Evolutionary conservation across 495 filamentous ascomycete species (phyloP), one percentile per base, ranked within the genome.

Genomic region (Jackrogersella multiformis): DNA sequence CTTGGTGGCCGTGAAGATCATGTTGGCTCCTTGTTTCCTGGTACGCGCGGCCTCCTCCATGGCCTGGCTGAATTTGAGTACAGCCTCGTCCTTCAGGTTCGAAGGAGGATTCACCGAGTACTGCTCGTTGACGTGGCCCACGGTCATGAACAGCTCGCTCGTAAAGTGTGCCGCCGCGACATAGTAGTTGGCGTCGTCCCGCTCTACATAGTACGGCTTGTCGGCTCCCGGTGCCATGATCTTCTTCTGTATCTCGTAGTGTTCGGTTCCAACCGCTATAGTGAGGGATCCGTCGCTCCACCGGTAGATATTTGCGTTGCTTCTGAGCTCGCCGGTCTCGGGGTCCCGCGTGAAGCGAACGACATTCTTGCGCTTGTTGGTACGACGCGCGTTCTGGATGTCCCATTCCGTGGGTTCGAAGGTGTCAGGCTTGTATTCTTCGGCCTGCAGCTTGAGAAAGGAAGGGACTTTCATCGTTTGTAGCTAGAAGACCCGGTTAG

Each of bases 221-320:
- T 74, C 69, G 26, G 69, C 61, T 16, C 88, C 83, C 38, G 92
- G 91, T 1, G 90, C 91, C 57, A 97, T 88, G 2, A 84, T 75
- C 78, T 94, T 94, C 65, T 85, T 86, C 57, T 87, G 80, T 36
- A 96, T 86, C 66, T 90, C 87, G 79, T 92, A 96, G 68, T 96
- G 92, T 64, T 90, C 88, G 49, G 82, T 82, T 7, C 93, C 90
- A 42, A 87, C 73, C 0, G 85, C 87, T 8, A 97, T 81, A 13
- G 94, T 96, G 24, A 93, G 76, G 5, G 90, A 93, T 35, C 92
- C 92, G 70, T 96, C 92, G 61, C 90, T 90, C 92, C 92, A 96
- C 61, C 84, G 86, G 57, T 92, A 86, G 24, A 94, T 80, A 44
- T 89, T 86, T 5, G 92, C 85, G 74, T 95, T 95, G 34, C 90